These are phyloP conservation scores for Papiliotrema fonsecae DNA, from an alignment of 1,284 basidiomycete genomes.

Conservation along the genomic window DNA sequence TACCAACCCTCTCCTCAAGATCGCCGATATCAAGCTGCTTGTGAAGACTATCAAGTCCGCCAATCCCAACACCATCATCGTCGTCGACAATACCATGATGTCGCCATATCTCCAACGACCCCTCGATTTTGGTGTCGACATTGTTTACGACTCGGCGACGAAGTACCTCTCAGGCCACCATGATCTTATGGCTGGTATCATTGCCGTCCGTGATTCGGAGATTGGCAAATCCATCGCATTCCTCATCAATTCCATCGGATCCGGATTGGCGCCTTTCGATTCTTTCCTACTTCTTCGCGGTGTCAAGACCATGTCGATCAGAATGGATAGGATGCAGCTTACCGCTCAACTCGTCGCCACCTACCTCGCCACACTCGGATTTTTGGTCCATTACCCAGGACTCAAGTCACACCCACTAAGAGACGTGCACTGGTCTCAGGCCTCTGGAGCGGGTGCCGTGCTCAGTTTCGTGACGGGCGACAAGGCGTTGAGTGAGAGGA, in stretches of 20 bases:
- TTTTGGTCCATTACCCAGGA: constrained; percentile 92
- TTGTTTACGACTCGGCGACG: constrained; percentile 96
- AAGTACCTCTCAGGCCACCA: constrained; percentile 98
- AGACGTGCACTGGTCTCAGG: constrained; percentile 81
- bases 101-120: constrained; percentile 96
- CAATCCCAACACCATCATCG: constrained; percentile 75
- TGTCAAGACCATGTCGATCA: constrained; percentile 92
- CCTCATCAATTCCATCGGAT: constrained; percentile 95
- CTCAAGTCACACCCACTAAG: constrained; percentile 75
- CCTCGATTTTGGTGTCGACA: constrained; percentile 90
- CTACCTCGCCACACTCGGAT: constrained; percentile 81
- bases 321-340: constrained; percentile 91
- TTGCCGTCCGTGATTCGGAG: constrained; percentile 87
- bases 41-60: constrained; percentile 73
- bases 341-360: constrained; percentile 79
- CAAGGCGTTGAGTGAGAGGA: constrained; percentile 82
- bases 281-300: constrained; percentile 94
- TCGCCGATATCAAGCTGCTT: constrained; percentile 82
- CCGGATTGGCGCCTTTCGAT: constrained; percentile 91
- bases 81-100: constrained; percentile 99
- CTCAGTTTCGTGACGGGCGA: constrained; percentile 92
- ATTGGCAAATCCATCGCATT: constrained; percentile 85
- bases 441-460: constrained; percentile 87
- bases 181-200: constrained; percentile 96
- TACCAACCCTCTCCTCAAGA: constrained; percentile 95